Percentiles rank a stretch among this genome's conserved stretches.
phyloP scores from a whole-genome alignment of 768 basidiomycete species.

The Russula dissimulans region DNA sequence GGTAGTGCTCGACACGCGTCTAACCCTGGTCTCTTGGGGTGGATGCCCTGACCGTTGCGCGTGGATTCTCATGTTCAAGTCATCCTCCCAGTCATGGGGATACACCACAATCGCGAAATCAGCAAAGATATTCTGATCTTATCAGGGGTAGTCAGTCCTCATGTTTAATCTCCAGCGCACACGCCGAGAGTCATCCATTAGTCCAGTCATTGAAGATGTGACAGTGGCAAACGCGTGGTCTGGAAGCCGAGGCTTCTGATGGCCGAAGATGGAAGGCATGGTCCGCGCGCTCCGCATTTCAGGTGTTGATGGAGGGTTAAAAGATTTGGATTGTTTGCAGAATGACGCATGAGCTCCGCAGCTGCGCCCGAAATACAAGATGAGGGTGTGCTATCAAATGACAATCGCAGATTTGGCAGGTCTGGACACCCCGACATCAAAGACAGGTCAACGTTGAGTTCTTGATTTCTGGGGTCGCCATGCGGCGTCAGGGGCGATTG shows the following conservation, averaged over 20 bases:
- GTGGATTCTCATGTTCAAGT: not conserved
- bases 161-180: not conserved
- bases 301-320: not conserved
- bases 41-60: not conserved
- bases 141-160: not conserved
- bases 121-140: not conserved
- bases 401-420: not conserved
- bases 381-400: not conserved
- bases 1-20: not conserved
- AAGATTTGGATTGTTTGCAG: not conserved
- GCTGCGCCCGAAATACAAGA: not conserved
- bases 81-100: not conserved
- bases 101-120: not conserved
- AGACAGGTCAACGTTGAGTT: not conserved
- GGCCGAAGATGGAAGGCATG: constrained; percentile 5
- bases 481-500: not conserved
- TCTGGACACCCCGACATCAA: not conserved
- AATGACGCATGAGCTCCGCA: not conserved
- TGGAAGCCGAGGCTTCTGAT: not conserved
- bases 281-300: not conserved
- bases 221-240: not conserved
- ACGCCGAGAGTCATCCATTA: not conserved
- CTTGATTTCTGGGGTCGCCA: not conserved
- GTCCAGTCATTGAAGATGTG: not conserved
- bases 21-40: not conserved